phyloP scores from a whole-genome alignment of 345 rosid genomes.

The Pseudoturritis turrita region DNA sequence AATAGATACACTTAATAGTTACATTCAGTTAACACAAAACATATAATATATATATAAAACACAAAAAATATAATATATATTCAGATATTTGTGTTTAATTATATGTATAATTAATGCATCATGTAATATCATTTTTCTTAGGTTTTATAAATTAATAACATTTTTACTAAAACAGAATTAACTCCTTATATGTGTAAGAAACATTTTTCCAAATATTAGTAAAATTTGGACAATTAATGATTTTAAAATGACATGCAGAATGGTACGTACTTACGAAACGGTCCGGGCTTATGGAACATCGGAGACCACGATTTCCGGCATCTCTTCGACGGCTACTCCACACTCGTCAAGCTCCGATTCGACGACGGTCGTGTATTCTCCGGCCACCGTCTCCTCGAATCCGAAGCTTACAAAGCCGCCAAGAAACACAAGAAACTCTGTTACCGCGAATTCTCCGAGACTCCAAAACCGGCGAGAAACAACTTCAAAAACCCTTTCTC shows the following conservation, averaged over 20 bases:
- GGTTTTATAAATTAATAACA: no score
- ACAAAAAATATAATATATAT: not conserved
- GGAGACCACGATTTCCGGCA: conserved; percentile 82
- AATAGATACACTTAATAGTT: not conserved
- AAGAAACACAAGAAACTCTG: conserved; percentile 62
- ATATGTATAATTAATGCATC: no score
- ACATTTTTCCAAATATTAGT: not conserved
- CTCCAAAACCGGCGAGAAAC: conserved; percentile 44
- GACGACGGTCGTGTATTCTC: conserved; percentile 55
- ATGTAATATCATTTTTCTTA: no score
- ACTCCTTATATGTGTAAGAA: not conserved
- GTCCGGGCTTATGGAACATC: conserved; percentile 90
- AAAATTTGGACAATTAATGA: not conserved
- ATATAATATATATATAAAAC: not conserved
- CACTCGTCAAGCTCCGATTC: conserved; percentile 64
- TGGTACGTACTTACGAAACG: conserved; percentile 90
- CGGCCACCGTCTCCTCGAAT: conserved; percentile 83
- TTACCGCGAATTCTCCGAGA: conserved; percentile 91
- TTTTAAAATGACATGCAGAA: conserved; percentile 47
- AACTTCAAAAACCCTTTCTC: conserved; percentile 48
- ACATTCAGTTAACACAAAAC: not conserved
- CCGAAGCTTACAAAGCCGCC: conserved; percentile 86
- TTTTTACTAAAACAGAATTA: not conserved
- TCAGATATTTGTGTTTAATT: not conserved
- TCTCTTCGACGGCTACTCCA: conserved; percentile 95